phyloP scores from a whole-genome alignment of 331 rosid species.

The Phaseolus coccineus region DNA sequence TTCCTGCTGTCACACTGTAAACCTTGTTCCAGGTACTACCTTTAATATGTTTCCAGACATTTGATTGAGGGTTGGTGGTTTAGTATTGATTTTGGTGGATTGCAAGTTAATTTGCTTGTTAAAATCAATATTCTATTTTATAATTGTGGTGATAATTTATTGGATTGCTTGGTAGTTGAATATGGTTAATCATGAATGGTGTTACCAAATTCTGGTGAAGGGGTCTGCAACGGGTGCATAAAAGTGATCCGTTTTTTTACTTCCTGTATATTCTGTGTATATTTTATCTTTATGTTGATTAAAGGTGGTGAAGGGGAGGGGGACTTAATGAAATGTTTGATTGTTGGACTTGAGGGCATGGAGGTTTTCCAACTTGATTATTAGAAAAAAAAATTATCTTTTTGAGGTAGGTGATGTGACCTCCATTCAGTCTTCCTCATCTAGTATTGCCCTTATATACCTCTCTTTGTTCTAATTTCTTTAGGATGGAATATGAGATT shows the following conservation, averaged over 20 bases:
- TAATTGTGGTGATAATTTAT: conserved; percentile 35
- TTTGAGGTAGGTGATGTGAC: background rate
- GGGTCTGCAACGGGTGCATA: background rate
- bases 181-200: conserved; percentile 13
- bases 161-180: conserved; percentile 27
- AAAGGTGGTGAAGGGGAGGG: conserved; percentile 4
- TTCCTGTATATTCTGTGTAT: conserved; percentile 6
- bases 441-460: background rate
- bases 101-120: conserved; percentile 11
- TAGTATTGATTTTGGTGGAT: conserved; percentile 28
- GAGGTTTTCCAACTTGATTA: background rate
- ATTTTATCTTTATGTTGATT: conserved; percentile 3
- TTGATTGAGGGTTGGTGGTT: conserved; percentile 24
- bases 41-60: background rate
- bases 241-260: background rate
- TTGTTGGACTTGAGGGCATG: conserved; percentile 25
- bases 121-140: conserved; percentile 13
- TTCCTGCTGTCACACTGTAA: conserved; percentile 90
- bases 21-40: conserved; percentile 79
- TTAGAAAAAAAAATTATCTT: conserved; percentile 2
- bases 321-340: conserved; percentile 21
- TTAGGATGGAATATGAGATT: background rate
- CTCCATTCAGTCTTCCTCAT: conserved; percentile 17
- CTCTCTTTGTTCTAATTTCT: conserved; percentile 17
- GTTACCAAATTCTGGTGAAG: conserved; percentile 23